Conservation (phyloP, 1,284 basidiomycete genomes). For the Ceratobasidium sp. region DNA sequence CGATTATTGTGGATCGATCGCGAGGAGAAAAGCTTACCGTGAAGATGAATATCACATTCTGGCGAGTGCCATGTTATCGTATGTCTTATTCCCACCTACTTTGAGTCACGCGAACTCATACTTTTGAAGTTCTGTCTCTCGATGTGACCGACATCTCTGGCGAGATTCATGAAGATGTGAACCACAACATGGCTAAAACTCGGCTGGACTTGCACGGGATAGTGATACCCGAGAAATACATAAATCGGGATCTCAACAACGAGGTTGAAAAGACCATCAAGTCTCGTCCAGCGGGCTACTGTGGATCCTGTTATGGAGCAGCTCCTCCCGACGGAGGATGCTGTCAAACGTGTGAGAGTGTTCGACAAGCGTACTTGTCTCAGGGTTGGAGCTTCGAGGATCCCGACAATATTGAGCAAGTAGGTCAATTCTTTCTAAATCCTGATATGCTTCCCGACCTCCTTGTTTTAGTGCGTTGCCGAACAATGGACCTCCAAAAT, state of each 20-base stretch:
- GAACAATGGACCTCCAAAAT: slow-evolving; percentile 97
- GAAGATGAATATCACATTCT: slow-evolving; percentile 93
- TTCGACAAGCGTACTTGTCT: slow-evolving; percentile 87
- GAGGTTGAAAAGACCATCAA: slow-evolving; percentile 82
- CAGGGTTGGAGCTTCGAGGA: slow-evolving; percentile 95
- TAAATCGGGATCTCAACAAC: slow-evolving; percentile 65
- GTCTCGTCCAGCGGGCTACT: slow-evolving; percentile 71
- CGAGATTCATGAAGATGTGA: slow-evolving; percentile 88
- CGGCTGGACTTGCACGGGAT: slow-evolving; percentile 72
- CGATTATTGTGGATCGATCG: slow-evolving; percentile 90
- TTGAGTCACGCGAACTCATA: neutral
- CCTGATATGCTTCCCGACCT: too few relatives aligned
- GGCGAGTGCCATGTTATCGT: slow-evolving; percentile 97
- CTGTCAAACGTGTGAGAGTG: slow-evolving; percentile 97
- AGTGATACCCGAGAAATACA: slow-evolving; percentile 59
- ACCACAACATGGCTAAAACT: slow-evolving; percentile 89
- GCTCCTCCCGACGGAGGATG: slow-evolving; percentile 81
- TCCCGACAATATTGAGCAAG: slow-evolving; percentile 93
- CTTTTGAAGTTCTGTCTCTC: slow-evolving; percentile 78
- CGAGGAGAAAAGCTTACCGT: slow-evolving; percentile 94
- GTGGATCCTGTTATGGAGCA: slow-evolving; percentile 98
- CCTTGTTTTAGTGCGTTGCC: slow-evolving; percentile 75
- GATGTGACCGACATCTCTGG: slow-evolving; percentile 99
- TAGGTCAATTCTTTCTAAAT: slow-evolving; percentile 46
- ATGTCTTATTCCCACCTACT: slow-evolving; percentile 51